Evolutionary conservation across 495 filamentous ascomycete species (phyloP).

Genomic region (Penicillium coffeae): DNA sequence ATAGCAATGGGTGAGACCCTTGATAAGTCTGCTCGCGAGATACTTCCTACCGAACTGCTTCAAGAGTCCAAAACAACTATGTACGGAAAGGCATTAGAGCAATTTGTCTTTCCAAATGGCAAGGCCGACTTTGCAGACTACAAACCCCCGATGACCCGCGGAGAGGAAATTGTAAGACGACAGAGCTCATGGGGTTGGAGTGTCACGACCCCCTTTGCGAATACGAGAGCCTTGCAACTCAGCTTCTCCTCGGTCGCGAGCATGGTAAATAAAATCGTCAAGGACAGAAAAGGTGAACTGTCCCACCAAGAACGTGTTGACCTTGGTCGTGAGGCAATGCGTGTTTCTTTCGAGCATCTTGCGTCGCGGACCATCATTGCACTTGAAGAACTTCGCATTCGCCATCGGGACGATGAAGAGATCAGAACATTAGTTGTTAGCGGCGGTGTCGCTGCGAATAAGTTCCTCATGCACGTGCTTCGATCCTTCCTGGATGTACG

Average conservation of each 20-base stretch:
- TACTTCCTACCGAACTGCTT: slow-evolving; percentile 57
- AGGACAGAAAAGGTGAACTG: slow-evolving; percentile 16
- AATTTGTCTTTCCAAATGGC: slow-evolving; percentile 68
- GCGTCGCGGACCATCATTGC: slow-evolving; percentile 66
- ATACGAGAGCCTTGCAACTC: slow-evolving; percentile 51
- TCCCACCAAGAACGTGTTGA: slow-evolving; percentile 48
- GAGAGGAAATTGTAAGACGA: slow-evolving; percentile 45
- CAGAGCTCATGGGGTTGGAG: slow-evolving; percentile 53
- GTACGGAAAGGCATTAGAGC: slow-evolving; percentile 68
- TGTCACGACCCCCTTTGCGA: slow-evolving; percentile 51
- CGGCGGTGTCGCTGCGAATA: slow-evolving; percentile 85
- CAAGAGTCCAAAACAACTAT: slow-evolving; percentile 49
- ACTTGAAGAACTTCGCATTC: slow-evolving; percentile 41
- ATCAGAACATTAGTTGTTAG: slow-evolving; percentile 71
- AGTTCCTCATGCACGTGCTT: slow-evolving; percentile 67
- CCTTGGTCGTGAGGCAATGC: slow-evolving; percentile 69
- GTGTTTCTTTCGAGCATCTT: slow-evolving; percentile 84
- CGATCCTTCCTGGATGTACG: slow-evolving; percentile 56
- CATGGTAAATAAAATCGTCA: slow-evolving; percentile 46
- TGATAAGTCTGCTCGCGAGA: slow-evolving; percentile 75
- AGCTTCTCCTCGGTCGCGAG: slow-evolving; percentile 64
- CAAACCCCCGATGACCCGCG: slow-evolving; percentile 47
- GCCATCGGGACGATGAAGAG: slow-evolving; percentile 18
- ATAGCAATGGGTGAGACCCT: slow-evolving; percentile 81
- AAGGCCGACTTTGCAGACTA: slow-evolving; percentile 51